phyloP scores from a whole-genome alignment of 2,329 filamentous ascomycete genomes.

The Fusarium camptoceras region DNA sequence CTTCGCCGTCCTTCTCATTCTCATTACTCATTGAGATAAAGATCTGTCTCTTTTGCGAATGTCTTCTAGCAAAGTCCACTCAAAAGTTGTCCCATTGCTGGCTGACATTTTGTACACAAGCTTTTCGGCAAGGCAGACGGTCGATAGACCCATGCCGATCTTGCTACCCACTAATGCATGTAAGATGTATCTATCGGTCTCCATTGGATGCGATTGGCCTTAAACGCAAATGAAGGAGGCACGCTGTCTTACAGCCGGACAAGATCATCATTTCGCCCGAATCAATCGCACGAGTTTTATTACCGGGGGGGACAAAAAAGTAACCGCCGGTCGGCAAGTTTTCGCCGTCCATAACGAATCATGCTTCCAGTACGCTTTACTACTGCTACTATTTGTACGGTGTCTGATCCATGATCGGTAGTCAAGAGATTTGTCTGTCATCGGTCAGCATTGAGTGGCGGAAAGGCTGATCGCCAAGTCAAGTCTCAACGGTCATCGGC shows the following conservation, averaged over 20 bases:
- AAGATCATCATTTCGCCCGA: neutral
- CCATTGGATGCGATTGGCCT: neutral
- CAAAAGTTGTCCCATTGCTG: too few species aligned
- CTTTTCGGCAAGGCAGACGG: neutral
- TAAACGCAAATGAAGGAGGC: neutral
- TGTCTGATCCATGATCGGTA: neutral
- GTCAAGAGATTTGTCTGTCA: neutral
- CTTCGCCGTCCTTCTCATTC: neutral
- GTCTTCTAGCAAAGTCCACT: fast-evolving
- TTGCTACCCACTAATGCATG: neutral
- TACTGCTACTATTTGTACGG: too few species aligned
- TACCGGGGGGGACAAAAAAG: neutral
- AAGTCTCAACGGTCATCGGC: neutral
- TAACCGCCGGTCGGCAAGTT: neutral
- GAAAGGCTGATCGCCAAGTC: neutral
- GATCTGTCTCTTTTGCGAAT: neutral
- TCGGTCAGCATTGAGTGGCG: neutral
- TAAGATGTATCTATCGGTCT: neutral
- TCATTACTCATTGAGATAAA: neutral
- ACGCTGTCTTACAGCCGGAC: neutral
- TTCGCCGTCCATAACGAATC: neutral
- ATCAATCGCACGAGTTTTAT: neutral
- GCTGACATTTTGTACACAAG: neutral
- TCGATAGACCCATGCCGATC: neutral
- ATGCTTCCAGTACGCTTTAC: neutral